Evolutionary conservation across 768 basidiomycete genomes (phyloP).

Genomic region (Lentinula boryana): DNA sequence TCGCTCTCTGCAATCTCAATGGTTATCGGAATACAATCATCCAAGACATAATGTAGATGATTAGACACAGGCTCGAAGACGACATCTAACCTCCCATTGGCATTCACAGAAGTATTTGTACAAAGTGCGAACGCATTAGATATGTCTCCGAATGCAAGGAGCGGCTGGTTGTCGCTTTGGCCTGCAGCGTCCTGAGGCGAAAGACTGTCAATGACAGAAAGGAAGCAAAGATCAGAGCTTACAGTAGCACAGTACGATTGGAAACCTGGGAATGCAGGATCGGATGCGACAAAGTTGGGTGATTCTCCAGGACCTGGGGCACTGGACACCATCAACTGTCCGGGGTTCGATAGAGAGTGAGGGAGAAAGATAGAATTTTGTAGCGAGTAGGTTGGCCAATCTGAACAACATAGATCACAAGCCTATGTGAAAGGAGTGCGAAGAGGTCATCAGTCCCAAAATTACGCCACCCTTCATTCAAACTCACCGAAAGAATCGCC

Average conservation of each 20-base stretch:
- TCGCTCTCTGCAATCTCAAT: slow-evolving; percentile 12
- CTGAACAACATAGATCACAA: slow-evolving; percentile 35
- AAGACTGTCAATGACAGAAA: background rate
- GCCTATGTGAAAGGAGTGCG: slow-evolving; percentile 18
- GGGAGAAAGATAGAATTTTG: slow-evolving; percentile 35
- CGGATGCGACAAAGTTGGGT: slow-evolving; percentile 37
- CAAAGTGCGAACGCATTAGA: slow-evolving; percentile 37
- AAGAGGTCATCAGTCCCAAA: background rate
- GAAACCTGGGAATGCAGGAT: slow-evolving; percentile 35
- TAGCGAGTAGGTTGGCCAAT: slow-evolving; percentile 33
- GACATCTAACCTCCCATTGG: slow-evolving; percentile 33
- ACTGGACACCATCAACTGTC: slow-evolving; percentile 32
- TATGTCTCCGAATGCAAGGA: slow-evolving; percentile 34
- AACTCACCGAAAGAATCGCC: slow-evolving; percentile 33
- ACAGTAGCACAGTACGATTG: slow-evolving; percentile 37
- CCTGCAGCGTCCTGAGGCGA: slow-evolving; percentile 18
- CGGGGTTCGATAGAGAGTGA: slow-evolving; percentile 29
- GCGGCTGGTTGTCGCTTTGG: slow-evolving; percentile 20
- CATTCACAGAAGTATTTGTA: slow-evolving; percentile 34
- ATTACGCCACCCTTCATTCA: too few species aligned
- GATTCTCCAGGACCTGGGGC: slow-evolving; percentile 34
- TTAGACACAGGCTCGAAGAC: slow-evolving; percentile 37
- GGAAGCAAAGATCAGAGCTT: background rate
- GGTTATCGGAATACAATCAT: slow-evolving; percentile 30
- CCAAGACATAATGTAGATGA: slow-evolving; percentile 33